These are phyloP conservation scores for Sporothrix inflata DNA, from an alignment of 2,329 filamentous ascomycete species.

Conservation along the genomic window DNA sequence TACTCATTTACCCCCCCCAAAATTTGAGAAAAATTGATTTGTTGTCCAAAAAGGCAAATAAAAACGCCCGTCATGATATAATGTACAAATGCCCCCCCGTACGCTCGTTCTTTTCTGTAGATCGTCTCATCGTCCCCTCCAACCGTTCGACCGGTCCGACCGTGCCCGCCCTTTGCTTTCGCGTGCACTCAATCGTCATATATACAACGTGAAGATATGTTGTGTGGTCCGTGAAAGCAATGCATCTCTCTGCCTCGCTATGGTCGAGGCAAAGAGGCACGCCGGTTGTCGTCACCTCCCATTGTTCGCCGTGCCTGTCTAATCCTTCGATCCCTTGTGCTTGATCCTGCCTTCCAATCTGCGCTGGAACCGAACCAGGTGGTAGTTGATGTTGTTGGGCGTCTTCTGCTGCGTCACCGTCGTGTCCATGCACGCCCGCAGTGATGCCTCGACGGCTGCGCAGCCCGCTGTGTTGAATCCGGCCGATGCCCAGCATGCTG, in stretches of 20 bases:
- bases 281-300: background rate
- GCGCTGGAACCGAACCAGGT: slow-evolving; percentile 77
- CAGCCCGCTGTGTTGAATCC: slow-evolving; percentile 68
- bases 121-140: background rate
- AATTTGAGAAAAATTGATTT: slow-evolving; percentile 7
- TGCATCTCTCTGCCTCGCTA: no score
- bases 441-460: slow-evolving; percentile 60
- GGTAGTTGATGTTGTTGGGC: slow-evolving; percentile 89
- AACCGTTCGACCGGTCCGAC: background rate
- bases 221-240: background rate
- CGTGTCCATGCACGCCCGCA: slow-evolving; percentile 78
- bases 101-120: background rate
- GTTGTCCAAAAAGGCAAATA: slow-evolving; percentile 13
- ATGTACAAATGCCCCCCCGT: slow-evolving; percentile 9
- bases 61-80: slow-evolving; percentile 29
- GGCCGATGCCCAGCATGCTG: slow-evolving; percentile 83
- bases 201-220: background rate
- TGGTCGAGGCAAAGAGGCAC: background rate
- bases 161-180: background rate
- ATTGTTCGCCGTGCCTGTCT: background rate
- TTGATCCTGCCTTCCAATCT: slow-evolving; percentile 65
- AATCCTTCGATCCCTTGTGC: slow-evolving; percentile 42
- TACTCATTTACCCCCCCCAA: background rate
- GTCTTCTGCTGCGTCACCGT: slow-evolving; percentile 55
- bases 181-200: background rate